Evolutionary conservation across 768 basidiomycete species (phyloP), one percentile per base, ranked within the genome.

Genomic region (Russula griseocarnosa): DNA sequence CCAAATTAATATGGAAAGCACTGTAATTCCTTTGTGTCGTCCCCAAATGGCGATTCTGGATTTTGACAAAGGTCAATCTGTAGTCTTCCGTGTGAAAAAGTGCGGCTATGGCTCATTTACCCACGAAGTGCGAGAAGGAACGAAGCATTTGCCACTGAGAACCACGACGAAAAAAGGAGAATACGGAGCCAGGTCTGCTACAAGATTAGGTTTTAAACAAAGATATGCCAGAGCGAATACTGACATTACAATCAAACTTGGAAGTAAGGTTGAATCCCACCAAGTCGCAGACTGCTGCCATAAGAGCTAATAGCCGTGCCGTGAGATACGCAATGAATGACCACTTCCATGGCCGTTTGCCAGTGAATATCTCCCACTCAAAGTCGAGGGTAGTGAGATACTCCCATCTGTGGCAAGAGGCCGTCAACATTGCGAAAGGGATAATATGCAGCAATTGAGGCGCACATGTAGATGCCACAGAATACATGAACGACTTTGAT

Each of bases 291-390:
- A 64, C 28, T 24, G 58, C 22, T 16, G 54, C 47, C 1, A 20
- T 62, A 20, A 66, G 62, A n/a, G 61, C 56, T 0, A 66, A 49
- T 9, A 46, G 22, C 55, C 65, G 51, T 5, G 61, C 52, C 26
- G 7, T 3, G 52, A 66, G 62, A 53, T 66, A 66, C n/a, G 36
- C 47, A 11, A 55, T 18, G 50, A 66, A 62, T 2, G 62, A 66
- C 65, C 65, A 66, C 56, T 24, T 54, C 46, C 61, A 63, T 26
- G 42, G 65, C 40, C 65, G 51, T 28, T 20, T 51, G 11, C 62
- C 56, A 8, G 65, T 64, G 56, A 55, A 64, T 56, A 66, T 36
- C 36, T 66, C 60, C 65, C 61, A 66, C n/a, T 62, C 62, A 20
- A 66, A 66, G 46, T 44, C 52, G 14, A 66, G 56, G 26, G 53